A percentile compares a stretch with the other conserved stretches of the same genome.
Conservation (phyloP, 2,329 filamentous ascomycete genomes). For the Phaeosphaeriaceae sp. region DNA sequence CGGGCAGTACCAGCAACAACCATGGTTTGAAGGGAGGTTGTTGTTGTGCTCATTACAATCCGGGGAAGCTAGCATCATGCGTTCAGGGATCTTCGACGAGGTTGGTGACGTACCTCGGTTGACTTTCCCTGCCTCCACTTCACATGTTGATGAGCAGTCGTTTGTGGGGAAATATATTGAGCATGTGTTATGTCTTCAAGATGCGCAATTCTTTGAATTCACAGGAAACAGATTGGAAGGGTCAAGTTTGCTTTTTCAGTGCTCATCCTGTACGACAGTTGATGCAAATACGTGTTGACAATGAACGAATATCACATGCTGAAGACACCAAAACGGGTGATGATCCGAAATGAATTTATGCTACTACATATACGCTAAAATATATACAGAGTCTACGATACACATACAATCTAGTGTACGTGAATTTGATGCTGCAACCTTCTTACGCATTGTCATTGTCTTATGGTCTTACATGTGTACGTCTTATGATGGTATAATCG, state of each 20-base stretch:
- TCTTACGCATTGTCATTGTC: neutral
- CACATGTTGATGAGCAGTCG: neutral
- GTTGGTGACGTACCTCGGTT: neutral
- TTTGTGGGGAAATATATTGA: no score
- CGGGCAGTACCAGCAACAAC: constrained; percentile 19
- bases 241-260: no score
- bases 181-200: no score
- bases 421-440: neutral
- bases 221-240: no score
- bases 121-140: neutral
- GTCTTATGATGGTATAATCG: neutral
- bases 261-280: neutral
- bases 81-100: neutral
- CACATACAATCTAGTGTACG: neutral
- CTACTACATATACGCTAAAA: neutral
- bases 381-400: neutral
- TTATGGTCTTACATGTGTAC: neutral
- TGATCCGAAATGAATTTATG: neutral
- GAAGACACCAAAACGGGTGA: neutral
- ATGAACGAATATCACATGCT: neutral
- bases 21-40: constrained; percentile 1
- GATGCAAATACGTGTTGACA: neutral
- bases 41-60: constrained; percentile 20
- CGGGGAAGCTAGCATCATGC: constrained; percentile 18
- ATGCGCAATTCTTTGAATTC: no score